These are phyloP conservation scores for Ceratocystis eucalypticola DNA, from an alignment of 2,329 filamentous ascomycete genomes.

Conservation along the genomic window DNA sequence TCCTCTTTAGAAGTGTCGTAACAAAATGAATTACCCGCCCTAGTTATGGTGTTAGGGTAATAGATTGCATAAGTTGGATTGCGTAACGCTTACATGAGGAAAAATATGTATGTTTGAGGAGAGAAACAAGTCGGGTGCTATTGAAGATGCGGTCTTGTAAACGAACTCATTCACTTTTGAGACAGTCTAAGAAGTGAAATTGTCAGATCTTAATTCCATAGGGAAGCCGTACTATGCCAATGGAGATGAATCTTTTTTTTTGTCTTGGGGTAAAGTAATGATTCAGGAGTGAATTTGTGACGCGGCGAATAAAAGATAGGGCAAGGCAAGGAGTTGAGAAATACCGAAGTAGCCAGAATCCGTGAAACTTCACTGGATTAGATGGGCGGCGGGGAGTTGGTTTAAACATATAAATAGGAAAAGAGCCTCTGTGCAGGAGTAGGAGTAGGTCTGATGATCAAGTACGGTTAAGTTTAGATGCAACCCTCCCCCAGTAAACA, in stretches of 20 bases:
- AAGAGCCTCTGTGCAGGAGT: neutral
- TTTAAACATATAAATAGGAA: constrained; percentile 9
- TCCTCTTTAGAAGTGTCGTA: constrained; percentile 10
- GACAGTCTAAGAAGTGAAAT: constrained; percentile 1
- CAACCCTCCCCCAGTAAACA: constrained; percentile 4
- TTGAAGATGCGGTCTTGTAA: neutral
- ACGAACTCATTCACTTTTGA: neutral
- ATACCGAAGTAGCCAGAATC: neutral
- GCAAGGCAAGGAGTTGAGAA: neutral
- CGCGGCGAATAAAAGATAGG: neutral
- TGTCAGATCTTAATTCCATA: neutral
- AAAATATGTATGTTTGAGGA: neutral
- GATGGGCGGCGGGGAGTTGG: neutral
- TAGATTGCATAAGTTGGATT: neutral
- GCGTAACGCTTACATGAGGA: neutral
- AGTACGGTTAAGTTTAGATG: constrained; percentile 6
- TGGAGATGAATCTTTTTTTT: neutral
- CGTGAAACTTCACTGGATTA: neutral
- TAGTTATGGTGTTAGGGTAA: neutral
- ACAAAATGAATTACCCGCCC: constrained; percentile 8
- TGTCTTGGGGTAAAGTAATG: neutral
- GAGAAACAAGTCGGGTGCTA: neutral
- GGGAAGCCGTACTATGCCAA: neutral
- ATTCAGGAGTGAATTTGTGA: neutral
- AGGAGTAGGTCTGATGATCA: constrained; percentile 6